These are phyloP conservation scores for Colletotrichum tanaceti DNA, from an alignment of 2,329 filamentous ascomycete species.

Conservation along the genomic window DNA sequence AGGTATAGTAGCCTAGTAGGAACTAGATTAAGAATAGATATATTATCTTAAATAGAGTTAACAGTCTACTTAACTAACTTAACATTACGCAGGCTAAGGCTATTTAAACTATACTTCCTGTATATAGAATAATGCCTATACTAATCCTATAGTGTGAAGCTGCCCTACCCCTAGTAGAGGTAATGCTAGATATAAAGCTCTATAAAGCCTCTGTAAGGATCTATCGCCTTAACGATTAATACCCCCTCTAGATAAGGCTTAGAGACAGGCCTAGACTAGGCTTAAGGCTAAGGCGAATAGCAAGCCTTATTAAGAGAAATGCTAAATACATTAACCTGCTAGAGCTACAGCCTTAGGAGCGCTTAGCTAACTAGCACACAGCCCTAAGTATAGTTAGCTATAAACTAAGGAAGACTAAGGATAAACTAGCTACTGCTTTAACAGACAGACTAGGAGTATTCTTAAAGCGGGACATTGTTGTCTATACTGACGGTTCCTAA, in stretches of 20 bases:
- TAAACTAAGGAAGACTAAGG: constrained; percentile 1
- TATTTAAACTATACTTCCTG: not conserved
- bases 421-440: not conserved
- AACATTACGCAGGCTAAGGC: not conserved
- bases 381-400: not conserved
- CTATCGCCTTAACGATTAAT: not conserved
- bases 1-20: not conserved
- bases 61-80: not conserved
- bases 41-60: not conserved
- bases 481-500: constrained; percentile 6
- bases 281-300: not conserved
- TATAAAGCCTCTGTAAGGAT: not conserved
- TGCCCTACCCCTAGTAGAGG: not conserved
- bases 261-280: not conserved
- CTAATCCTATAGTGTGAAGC: not conserved
- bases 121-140: not conserved
- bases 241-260: not conserved
- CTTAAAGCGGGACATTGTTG: constrained; percentile 11
- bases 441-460: constrained; percentile 2
- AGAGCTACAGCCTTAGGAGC: not conserved
- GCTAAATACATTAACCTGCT: not conserved
- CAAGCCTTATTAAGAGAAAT: not conserved
- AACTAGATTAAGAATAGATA: not conserved
- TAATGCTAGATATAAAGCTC: not conserved
- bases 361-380: not conserved